Evolutionary conservation across 2,329 filamentous ascomycete genomes (phyloP).

Genomic region (Hypocreales sp.): DNA sequence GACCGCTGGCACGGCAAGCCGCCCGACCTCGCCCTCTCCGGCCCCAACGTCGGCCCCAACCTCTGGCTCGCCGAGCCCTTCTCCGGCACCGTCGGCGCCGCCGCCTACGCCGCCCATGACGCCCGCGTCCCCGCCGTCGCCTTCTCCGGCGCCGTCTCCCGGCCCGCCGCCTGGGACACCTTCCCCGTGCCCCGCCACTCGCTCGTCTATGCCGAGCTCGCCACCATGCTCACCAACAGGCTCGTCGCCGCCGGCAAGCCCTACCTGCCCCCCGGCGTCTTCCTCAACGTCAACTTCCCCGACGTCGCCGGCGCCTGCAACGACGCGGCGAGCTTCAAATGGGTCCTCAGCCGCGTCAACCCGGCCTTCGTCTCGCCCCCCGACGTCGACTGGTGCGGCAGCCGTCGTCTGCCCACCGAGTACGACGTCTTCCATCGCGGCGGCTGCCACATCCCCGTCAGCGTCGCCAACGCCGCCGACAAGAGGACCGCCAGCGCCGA

Average conservation of each 20-base stretch:
- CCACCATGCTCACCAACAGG: constrained; percentile 38
- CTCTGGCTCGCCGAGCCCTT: constrained; percentile 38
- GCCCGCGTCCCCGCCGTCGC: constrained; percentile 49
- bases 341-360: constrained; percentile 48
- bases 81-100: constrained; percentile 54
- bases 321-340: constrained; percentile 39
- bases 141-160: constrained; percentile 41
- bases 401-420: constrained; percentile 42
- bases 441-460: constrained; percentile 48
- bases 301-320: constrained; percentile 33
- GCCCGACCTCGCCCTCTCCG: constrained; percentile 2
- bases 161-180: constrained; percentile 36
- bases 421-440: constrained; percentile 28
- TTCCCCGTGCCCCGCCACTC: constrained; percentile 35
- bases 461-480: constrained; percentile 41
- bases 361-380: constrained; percentile 31
- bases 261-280: constrained; percentile 44
- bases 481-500: constrained; percentile 35
- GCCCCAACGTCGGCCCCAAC: constrained; percentile 45
- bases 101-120: constrained; percentile 40
- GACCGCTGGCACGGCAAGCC: constrained; percentile 32
- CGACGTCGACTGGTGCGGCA: constrained; percentile 44
- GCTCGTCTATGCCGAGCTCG: constrained; percentile 47
- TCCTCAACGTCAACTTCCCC: constrained; percentile 57
- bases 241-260: constrained; percentile 41